Conservation (phyloP, 176 grass and related monocot species). For the Juncus inflexus region DNA sequence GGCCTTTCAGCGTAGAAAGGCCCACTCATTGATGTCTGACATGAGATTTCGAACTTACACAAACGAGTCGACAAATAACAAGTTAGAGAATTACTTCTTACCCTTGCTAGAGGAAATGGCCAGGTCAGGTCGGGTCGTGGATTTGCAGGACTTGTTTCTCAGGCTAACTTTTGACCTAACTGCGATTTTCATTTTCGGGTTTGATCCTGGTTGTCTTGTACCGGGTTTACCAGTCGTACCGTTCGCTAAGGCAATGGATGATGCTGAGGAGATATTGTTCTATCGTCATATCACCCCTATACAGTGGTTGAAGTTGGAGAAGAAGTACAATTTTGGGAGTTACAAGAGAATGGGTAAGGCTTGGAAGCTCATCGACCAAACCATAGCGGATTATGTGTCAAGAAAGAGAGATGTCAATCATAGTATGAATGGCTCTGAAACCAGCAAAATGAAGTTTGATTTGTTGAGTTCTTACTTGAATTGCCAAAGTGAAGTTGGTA, state of each 20-base stretch:
- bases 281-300: conserved; percentile 45
- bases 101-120: conserved; percentile 36
- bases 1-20: conserved; percentile 8
- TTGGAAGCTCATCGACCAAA: conserved; percentile 32
- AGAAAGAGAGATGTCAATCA: conserved; percentile 12
- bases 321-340: conserved; percentile 27
- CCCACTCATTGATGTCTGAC: neutral
- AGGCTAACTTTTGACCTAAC: conserved; percentile 64
- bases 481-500: conserved; percentile 33
- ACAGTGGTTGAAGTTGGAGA: conserved; percentile 52
- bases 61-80: neutral
- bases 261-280: conserved; percentile 48
- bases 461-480: conserved; percentile 41
- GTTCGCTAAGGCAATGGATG: conserved; percentile 55
- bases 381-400: conserved; percentile 37
- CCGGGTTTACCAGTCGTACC: conserved; percentile 35
- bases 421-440: neutral
- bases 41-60: conserved; percentile 1
- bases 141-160: conserved; percentile 67
- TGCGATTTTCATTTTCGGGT: conserved; percentile 47
- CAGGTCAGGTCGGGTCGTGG: neutral
- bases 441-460: neutral
- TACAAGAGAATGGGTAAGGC: conserved; percentile 44
- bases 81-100: conserved; percentile 12
- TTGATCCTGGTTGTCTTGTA: conserved; percentile 43